Percentiles rank a stretch among this genome's conserved stretches.
These are phyloP conservation scores for Wickerhamiella cacticola DNA, from an alignment of 805 yeast species.

Conservation along the genomic window DNA sequence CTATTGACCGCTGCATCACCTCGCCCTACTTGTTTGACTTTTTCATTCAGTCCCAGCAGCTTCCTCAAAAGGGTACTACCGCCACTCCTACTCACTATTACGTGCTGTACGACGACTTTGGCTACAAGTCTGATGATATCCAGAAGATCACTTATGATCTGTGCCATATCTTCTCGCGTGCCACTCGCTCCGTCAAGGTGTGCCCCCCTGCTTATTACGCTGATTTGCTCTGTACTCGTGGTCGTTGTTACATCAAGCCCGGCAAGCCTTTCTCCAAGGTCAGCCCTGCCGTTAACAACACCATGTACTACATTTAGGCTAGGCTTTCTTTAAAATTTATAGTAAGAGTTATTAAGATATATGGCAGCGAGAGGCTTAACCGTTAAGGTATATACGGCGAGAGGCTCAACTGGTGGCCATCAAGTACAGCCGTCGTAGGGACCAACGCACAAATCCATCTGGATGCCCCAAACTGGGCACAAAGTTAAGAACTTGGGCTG, in stretches of 20 bases:
- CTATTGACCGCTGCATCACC: constrained; percentile 13
- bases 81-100: constrained; percentile 12
- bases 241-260: constrained; percentile 22
- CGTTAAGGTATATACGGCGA: too few relatives aligned
- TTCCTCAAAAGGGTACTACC: constrained; percentile 12
- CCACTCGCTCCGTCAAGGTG: constrained; percentile 11
- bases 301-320: constrained; percentile 11
- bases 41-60: constrained; percentile 12
- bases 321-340: neutral
- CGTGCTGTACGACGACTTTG: constrained; percentile 9
- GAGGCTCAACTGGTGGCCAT: too few relatives aligned
- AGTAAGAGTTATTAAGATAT: neutral
- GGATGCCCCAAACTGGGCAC: too few relatives aligned
- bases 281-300: constrained; percentile 34
- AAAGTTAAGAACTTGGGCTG: too few relatives aligned
- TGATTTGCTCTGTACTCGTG: constrained; percentile 11
- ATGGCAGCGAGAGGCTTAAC: too few relatives aligned
- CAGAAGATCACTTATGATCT: constrained; percentile 12
- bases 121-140: constrained; percentile 10
- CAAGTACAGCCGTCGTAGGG: too few relatives aligned
- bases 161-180: constrained; percentile 13
- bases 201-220: constrained; percentile 13
- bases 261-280: constrained; percentile 34
- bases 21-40: constrained; percentile 12
- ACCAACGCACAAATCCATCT: too few relatives aligned